Percentiles rank a stretch among this genome's conserved stretches.
Conservation (phyloP, 805 yeast species). For the Cyberlindnera subsufficiens region DNA sequence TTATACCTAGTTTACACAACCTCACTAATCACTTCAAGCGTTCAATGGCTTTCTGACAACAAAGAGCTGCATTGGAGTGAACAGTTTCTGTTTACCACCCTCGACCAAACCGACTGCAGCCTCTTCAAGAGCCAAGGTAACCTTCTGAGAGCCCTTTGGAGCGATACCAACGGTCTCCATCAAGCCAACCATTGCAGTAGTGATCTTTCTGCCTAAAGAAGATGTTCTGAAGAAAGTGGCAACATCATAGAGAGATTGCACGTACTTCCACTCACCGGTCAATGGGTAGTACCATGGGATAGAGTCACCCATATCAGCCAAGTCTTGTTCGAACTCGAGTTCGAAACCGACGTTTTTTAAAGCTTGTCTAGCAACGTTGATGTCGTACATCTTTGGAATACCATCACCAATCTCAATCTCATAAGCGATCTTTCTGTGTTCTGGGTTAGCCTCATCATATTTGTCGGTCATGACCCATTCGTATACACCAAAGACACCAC, state of each 20-base stretch:
- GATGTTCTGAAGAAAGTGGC: slow-evolving; percentile 88
- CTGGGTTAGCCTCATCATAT: slow-evolving; percentile 80
- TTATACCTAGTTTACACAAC: background rate
- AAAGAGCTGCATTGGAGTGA: slow-evolving; percentile 97
- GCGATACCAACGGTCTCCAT: slow-evolving; percentile 85
- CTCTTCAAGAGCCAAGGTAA: slow-evolving; percentile 89
- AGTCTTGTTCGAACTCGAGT: slow-evolving; percentile 66
- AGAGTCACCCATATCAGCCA: slow-evolving; percentile 76
- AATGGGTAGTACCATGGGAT: slow-evolving; percentile 98
- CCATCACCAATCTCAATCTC: slow-evolving; percentile 99
- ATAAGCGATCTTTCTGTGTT: slow-evolving; percentile 90
- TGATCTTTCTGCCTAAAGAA: slow-evolving; percentile 74
- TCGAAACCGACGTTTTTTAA: slow-evolving; percentile 84
- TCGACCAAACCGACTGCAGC: slow-evolving; percentile 94
- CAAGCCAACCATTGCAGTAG: slow-evolving; percentile 73
- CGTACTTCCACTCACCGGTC: slow-evolving; percentile 87
- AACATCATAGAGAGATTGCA: slow-evolving; percentile 72
- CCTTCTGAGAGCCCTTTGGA: slow-evolving; percentile 87
- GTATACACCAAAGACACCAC: slow-evolving; percentile 95
- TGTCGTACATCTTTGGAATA: slow-evolving; percentile 92
- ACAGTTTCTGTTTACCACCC: slow-evolving; percentile 85
- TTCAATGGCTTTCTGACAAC: slow-evolving; percentile 75
- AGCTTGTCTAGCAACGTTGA: slow-evolving; percentile 83
- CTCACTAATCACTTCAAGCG: background rate
- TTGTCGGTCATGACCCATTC: slow-evolving; percentile 99